Evolutionary conservation across 148 eudicot species (phyloP).

Genomic region (Selenicereus undatus): DNA sequence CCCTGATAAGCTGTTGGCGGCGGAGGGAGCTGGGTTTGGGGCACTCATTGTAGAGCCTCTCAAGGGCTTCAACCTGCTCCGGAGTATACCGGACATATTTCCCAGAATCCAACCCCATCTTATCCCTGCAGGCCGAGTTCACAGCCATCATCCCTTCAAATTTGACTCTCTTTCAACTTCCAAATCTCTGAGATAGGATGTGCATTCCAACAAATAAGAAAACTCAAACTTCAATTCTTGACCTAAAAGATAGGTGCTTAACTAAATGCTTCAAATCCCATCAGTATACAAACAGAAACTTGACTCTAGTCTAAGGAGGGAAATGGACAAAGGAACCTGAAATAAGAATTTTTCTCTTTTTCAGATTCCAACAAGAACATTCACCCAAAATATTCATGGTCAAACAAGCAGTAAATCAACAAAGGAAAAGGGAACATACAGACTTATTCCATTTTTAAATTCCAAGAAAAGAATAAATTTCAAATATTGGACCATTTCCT

Average conservation of each 20-base stretch:
- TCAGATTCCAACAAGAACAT: not conserved
- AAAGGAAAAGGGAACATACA: not conserved
- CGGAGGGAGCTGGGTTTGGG: constrained; percentile 93
- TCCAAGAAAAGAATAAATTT: not conserved
- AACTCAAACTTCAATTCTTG: not conserved
- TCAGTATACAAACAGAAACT: no score
- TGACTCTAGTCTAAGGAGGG: no score
- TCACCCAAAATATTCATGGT: not conserved
- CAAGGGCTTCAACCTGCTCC: constrained; percentile 93
- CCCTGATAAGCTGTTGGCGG: constrained; percentile 81
- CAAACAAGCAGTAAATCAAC: not conserved
- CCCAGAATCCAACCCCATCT: constrained; percentile 56
- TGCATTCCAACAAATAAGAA: not conserved
- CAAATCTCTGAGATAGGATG: constrained; percentile 19
- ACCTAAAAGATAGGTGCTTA: not conserved
- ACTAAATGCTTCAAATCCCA: not conserved
- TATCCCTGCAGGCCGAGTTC: constrained; percentile 60
- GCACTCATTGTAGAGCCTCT: constrained; percentile 83
- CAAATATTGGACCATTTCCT: not conserved
- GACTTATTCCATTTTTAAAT: not conserved
- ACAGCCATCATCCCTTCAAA: constrained; percentile 57
- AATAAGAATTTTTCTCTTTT: not conserved
- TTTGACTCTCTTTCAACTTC: constrained; percentile 23
- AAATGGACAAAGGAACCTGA: not conserved
- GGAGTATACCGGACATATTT: constrained; percentile 89